Evolutionary conservation across 176 grass and related monocot genomes (phyloP), one percentile per base, ranked within the genome.

Genomic region (Triticum dicoccoides): DNA sequence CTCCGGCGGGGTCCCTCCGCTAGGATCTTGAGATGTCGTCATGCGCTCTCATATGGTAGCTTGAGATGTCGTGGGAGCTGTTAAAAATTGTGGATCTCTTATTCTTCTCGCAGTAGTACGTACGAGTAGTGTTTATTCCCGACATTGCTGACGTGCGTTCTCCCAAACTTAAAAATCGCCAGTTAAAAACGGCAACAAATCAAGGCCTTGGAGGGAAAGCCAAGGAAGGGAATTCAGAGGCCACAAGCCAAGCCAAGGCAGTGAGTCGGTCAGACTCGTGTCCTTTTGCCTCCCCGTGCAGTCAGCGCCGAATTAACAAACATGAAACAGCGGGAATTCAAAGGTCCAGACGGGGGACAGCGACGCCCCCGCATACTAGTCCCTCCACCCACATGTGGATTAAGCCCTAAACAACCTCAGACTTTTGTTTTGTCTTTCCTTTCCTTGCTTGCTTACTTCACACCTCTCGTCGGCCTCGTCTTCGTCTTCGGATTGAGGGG

Each of bases 381-480:
- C 64, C 23, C 9, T 68, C 35, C 79, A 24, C 54, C 47, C 84
- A 74, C 84, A 90, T 74, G 89, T 77, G 37, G 59, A 42, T 71
- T 45, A 0, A 6, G 5, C 15, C 52, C 27, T 66, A 58, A 77
- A 87, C 78, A 83, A 47, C 74, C 77, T 76, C 25, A 17, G 89
- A 34, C 56, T 75, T 69, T 63, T 51, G 58, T 5, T 25, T 14
- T 25, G 54, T 24, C 42, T 11, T 44, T 44, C 42, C 65, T 65
- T 58, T 23, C 73, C 68, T 64, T 30, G 37, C 68, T 64, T 38
- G 38, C 78, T 81, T 51, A n/a, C 81, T 88, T 68, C 74, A 74
- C 69, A 42, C 68, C 35, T 2, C 73, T 14, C 20, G 3, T 37
- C 38, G 21, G 3, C 10, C 4, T 52, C 49, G 49, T 52, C 14